These are phyloP conservation scores for Penicillium chermesinum DNA, from an alignment of 495 filamentous ascomycete species.

Conservation along the genomic window DNA sequence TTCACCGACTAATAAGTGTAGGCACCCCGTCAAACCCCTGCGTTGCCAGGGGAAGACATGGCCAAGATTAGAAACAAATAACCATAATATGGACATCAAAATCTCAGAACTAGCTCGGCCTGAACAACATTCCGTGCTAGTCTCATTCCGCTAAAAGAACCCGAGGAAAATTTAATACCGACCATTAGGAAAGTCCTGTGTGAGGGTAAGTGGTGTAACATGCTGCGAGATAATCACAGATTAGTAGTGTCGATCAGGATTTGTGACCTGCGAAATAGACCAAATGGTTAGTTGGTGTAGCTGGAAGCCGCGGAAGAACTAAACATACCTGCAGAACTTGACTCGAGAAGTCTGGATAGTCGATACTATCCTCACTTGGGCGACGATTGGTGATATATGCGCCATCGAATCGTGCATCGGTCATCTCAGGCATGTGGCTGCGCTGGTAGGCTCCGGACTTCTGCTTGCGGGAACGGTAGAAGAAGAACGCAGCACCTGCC, in stretches of 20 bases:
- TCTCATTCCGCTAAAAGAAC: constrained; percentile 28
- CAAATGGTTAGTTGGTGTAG: neutral
- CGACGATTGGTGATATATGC: constrained; percentile 76
- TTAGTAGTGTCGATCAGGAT: constrained; percentile 33
- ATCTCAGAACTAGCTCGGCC: constrained; percentile 1
- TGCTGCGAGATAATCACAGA: neutral
- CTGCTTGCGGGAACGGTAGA: constrained; percentile 67
- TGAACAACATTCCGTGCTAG: constrained; percentile 20
- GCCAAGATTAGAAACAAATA: constrained; percentile 8
- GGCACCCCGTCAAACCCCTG: neutral
- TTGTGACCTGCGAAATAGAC: constrained; percentile 40
- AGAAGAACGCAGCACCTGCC: constrained; percentile 66
- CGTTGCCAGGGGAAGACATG: neutral
- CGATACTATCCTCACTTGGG: constrained; percentile 95
- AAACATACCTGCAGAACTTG: constrained; percentile 74
- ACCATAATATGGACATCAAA: constrained; percentile 19
- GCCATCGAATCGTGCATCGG: constrained; percentile 83
- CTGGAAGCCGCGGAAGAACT: constrained; percentile 17
- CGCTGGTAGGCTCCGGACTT: constrained; percentile 66
- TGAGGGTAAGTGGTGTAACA: constrained; percentile 2
- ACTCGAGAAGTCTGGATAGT: constrained; percentile 94
- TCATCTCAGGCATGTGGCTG: constrained; percentile 35
- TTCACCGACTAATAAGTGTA: neutral
- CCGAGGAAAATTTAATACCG: constrained; percentile 18
- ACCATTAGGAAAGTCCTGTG: constrained; percentile 9